phyloP scores from a whole-genome alignment of 306 rosid genomes.

The Coriaria nepalensis region DNA sequence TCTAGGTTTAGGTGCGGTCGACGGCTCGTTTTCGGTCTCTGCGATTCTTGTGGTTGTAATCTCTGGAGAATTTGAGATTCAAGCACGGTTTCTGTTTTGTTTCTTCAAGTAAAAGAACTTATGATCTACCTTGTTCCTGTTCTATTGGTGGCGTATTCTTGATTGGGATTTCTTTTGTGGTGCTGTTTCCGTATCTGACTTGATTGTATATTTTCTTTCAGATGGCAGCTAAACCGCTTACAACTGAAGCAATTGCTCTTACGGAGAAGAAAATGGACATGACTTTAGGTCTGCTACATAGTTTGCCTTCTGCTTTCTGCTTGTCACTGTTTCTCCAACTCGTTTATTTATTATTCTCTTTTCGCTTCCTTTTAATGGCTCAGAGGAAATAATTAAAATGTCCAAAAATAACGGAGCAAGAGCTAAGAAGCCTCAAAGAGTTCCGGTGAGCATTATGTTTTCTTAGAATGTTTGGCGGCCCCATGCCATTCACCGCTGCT shows the following conservation, averaged over 20 bases:
- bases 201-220: constrained; percentile 7
- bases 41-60: no score
- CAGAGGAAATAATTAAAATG: constrained; percentile 84
- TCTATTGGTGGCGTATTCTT: background rate
- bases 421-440: constrained; percentile 33
- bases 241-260: constrained; percentile 60
- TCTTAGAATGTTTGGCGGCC: background rate
- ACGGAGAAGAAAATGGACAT: constrained; percentile 99
- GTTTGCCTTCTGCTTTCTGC: background rate
- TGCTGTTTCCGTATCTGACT: background rate
- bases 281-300: constrained; percentile 45
- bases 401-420: constrained; percentile 31
- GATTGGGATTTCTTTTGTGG: background rate
- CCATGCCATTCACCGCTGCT: background rate
- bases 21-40: no score
- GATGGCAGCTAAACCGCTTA: constrained; percentile 80
- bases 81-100: background rate
- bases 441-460: constrained; percentile 28
- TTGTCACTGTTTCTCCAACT: background rate
- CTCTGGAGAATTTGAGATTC: no score
- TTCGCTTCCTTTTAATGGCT: background rate
- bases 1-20: no score
- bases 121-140: no score
- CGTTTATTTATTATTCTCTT: background rate
- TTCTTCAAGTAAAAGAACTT: background rate